Base-by-base conservation (phyloP, 192 early-diverging fungal genomes). In the Kappamyces sp. region DNA sequence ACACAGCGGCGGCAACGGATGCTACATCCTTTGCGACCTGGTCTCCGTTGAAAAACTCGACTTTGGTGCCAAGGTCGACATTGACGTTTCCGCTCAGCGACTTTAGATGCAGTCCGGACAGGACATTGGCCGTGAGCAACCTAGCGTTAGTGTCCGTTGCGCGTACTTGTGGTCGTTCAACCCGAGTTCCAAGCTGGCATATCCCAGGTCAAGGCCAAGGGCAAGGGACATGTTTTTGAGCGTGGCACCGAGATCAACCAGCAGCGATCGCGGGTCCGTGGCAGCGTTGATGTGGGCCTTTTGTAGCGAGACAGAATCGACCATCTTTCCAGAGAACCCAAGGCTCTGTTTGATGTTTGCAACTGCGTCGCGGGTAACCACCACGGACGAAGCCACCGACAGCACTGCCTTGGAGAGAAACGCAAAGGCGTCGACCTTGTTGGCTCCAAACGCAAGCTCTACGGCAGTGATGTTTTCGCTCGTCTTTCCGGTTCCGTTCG, bases 391-490 rank as follows among this genome's bases (percentile, higher is more conserved):
- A 3, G 35, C 23, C 37, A 61, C 9, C 2, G 36, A 44, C 10
- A 61, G 2, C 4, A 61, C 40, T 12, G 57, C 35, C 12, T 46
- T 40, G 9, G 12, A n/a, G 34, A 59, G 38, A 32, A 49, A 49
- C 12, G 61, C 55, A 61, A 66, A 66, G 36, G 55, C 49, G 33
- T 42, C 44, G 33, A n/a, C 64, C 55, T 71, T 2, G 46, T 43
- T 51, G 40, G 52, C 32, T 9, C 69, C 69, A 51, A 71, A 66
- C 8, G 35, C 49, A n/a, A 62, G 33, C 36, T 62, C 54, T 36
- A 8, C 23, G 38, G 55, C 51, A 38, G 39, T 60, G n/a, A 66
- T 36, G 15, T 34, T 53, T 38, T 66, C 51, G 6, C 41, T 59
- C 48, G 53, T 55, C 43, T 40, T 46, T 3, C 12, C 36, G 3